These are phyloP conservation scores for Cryphonectria nitschkei DNA, from an alignment of 2,329 filamentous ascomycete genomes.

Conservation along the genomic window DNA sequence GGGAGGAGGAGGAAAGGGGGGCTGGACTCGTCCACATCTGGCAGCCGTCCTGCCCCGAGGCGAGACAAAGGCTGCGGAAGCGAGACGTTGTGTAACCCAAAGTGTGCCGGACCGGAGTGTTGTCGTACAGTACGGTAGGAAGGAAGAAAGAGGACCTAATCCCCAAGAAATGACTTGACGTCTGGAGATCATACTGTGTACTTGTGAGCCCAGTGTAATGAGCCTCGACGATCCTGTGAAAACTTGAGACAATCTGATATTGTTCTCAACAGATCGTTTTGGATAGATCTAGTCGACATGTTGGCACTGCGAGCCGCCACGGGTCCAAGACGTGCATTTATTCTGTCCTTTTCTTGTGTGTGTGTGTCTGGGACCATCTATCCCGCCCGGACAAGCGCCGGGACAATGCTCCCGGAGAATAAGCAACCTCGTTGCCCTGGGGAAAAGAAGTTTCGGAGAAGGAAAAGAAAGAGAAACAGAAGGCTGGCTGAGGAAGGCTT, in stretches of 20 bases:
- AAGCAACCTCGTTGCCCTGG: not conserved
- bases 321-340: not conserved
- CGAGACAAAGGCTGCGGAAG: slow-evolving; percentile 9
- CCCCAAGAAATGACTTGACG: not conserved
- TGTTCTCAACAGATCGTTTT: not conserved
- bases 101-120: slow-evolving; percentile 5
- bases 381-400: not conserved
- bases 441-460: too few species aligned
- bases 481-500: not conserved
- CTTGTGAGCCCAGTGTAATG: not conserved
- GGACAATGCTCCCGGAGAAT: not conserved
- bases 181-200: not conserved
- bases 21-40: not conserved
- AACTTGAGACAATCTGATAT: not conserved
- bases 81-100: slow-evolving; percentile 21
- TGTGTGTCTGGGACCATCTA: not conserved
- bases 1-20: not conserved
- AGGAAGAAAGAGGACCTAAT: not conserved
- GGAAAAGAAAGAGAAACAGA: too few species aligned
- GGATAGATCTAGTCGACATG: not conserved
- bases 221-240: not conserved
- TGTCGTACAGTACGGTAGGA: not conserved
- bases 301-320: not conserved
- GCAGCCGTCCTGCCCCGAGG: not conserved
- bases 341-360: too few species aligned